Evolutionary conservation across 352 stramenopile genomes (phyloP), one percentile per base, ranked within the genome.

Genomic region (Peronospora destructor): DNA sequence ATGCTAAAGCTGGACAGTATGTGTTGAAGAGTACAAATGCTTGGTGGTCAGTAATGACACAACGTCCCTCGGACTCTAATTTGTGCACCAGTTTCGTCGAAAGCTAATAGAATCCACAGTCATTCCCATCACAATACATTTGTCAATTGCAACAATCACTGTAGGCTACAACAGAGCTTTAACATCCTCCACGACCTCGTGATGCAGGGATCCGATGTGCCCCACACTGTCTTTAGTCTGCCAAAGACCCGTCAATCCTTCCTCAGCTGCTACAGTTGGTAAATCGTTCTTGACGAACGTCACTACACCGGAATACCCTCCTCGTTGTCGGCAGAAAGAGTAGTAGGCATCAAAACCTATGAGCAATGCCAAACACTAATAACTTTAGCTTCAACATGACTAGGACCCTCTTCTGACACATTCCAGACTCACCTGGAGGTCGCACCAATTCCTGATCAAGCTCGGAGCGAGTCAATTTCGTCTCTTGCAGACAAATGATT

Each of bases 21-120:
- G 88, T 76, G 57, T 96, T 96, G 30, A 96, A 41, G 12, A 96
- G 64, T 28, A 95, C 74, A 59, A 95, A 96, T n/a, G 79, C 59
- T 39, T 73, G 52, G 53, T 95, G 85, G 50, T 95, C 83, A 4
- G 85, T 95, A 45, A 95, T 84, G 14, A 96, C 59, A 46, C 84
- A 85, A 1, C 87, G 75, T 3, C 87, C 87, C 63, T 95, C 87
- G 14, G 69, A 66, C 35, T 91, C 81, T 35, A 91, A 52, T 14
- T 87, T 65, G 8, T 53, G 76, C 58, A 88, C 49, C 11, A 78
- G 14, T 56, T 77, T 78, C 0, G 70, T 39, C 2, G 71, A 51
- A n/a, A 87, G 56, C 77, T 89, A 38, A 4, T 30, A 36, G 3
- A 14, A 34, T n/a, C 2, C 16, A 26, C 16, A 47, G 16, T 11